A percentile compares a stretch with the other conserved stretches of the same genome.
These are phyloP conservation scores for Triticum urartu DNA, from an alignment of 176 grass and related monocot species.

Conservation along the genomic window DNA sequence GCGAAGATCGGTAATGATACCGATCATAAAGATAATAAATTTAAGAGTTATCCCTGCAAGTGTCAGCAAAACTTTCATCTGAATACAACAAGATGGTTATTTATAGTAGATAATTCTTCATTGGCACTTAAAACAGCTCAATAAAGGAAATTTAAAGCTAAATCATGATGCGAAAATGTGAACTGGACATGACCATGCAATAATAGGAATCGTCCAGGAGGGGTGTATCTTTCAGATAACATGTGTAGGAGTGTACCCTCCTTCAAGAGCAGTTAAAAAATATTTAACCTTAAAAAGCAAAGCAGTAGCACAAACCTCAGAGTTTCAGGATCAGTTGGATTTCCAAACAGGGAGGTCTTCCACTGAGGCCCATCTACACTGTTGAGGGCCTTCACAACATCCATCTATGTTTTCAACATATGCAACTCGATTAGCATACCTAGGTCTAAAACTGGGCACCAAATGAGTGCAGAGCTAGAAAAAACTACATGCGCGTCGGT, in stretches of 20 bases:
- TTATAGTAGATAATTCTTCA: neutral
- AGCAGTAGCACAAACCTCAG: slow-evolving; percentile 58
- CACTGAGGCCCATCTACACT: slow-evolving; percentile 90
- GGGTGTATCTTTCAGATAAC: slow-evolving; percentile 12
- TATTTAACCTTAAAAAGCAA: slow-evolving; percentile 17
- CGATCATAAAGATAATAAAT: neutral
- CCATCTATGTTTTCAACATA: slow-evolving; percentile 58
- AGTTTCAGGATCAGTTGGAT: slow-evolving; percentile 91
- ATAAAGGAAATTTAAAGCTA: neutral
- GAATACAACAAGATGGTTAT: neutral
- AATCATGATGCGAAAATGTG: slow-evolving; percentile 21
- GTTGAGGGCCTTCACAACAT: slow-evolving; percentile 92
- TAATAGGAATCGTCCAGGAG: neutral
- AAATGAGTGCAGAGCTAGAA: neutral
- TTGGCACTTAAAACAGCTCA: neutral
- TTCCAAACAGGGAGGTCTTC: slow-evolving; percentile 94
- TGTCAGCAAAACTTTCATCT: neutral
- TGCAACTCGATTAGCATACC: slow-evolving; percentile 22
- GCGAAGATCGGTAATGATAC: neutral
- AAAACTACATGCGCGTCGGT: neutral
- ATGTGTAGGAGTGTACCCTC: neutral
- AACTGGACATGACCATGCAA: slow-evolving; percentile 8
- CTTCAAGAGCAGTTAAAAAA: slow-evolving; percentile 17
- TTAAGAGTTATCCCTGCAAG: neutral
- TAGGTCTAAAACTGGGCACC: neutral